These are phyloP conservation scores for Neurospora intermedia DNA, from an alignment of 495 filamentous ascomycete species.

Conservation along the genomic window DNA sequence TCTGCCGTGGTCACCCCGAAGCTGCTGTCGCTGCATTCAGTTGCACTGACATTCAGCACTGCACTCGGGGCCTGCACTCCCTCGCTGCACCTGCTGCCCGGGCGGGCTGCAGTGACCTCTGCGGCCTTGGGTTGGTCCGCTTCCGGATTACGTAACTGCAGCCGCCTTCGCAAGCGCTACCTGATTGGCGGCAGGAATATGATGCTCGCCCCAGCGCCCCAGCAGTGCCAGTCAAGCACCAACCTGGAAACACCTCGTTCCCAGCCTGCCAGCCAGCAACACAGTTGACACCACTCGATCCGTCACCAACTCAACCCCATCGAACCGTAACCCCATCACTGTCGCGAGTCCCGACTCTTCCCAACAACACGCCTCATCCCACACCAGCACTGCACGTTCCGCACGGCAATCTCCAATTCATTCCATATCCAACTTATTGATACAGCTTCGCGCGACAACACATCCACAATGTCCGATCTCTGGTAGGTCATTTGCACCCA, in stretches of 20 bases:
- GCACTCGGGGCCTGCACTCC: background rate
- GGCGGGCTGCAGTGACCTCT: background rate
- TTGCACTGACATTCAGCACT: background rate
- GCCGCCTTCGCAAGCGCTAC: background rate
- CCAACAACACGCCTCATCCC: constrained; percentile 12
- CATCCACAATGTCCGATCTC: constrained; percentile 33
- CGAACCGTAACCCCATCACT: constrained; percentile 12
- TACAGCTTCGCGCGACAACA: constrained; percentile 18
- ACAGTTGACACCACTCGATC: constrained; percentile 10
- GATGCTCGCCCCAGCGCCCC: constrained; percentile 19
- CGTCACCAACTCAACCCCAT: constrained; percentile 12
- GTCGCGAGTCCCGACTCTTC: constrained; percentile 7
- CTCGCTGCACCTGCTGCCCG: background rate
- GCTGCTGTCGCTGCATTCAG: background rate
- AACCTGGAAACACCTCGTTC: constrained; percentile 34
- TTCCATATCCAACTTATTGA: constrained; percentile 9
- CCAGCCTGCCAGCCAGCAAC: constrained; percentile 11
- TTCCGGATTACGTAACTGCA: constrained; percentile 20
- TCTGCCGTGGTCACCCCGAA: background rate
- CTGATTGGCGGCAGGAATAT: constrained; percentile 1
- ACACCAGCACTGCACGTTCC: background rate
- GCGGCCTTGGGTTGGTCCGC: constrained; percentile 7
- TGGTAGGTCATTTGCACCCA: constrained; percentile 27
- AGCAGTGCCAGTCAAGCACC: constrained; percentile 23
- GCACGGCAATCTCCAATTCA: background rate